phyloP scores from a whole-genome alignment of 768 basidiomycete genomes.

The Postia placenta region DNA sequence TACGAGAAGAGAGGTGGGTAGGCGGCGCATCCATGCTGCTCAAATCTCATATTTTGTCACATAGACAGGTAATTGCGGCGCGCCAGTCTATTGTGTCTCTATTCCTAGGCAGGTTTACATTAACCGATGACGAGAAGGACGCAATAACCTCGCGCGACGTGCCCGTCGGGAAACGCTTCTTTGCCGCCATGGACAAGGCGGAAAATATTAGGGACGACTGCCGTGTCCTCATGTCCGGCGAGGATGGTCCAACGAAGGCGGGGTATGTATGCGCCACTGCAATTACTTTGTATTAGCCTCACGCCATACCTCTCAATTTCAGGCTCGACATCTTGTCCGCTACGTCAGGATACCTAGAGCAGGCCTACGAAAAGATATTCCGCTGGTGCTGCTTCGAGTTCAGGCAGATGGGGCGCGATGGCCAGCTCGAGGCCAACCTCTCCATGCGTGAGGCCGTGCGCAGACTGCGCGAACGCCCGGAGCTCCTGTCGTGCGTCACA shows the following conservation, averaged over 20 bases:
- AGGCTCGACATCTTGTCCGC: conserved; percentile 87
- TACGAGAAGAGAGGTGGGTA: conserved; percentile 60
- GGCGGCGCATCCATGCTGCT: background rate
- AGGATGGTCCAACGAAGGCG: conserved; percentile 70
- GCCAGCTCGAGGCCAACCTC: conserved; percentile 60
- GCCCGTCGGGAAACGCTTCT: conserved; percentile 67
- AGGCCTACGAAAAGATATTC: conserved; percentile 84
- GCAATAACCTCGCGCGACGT: conserved; percentile 76
- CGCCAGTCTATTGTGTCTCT: conserved; percentile 68
- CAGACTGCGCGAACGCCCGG: conserved; percentile 71
- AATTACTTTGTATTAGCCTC: background rate
- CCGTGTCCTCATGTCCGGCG: conserved; percentile 79
- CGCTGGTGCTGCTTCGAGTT: conserved; percentile 86
- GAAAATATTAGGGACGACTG: conserved; percentile 82
- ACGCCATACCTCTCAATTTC: background rate
- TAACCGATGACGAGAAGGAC: conserved; percentile 64
- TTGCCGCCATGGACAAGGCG: conserved; percentile 82
- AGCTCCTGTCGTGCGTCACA: conserved; percentile 59
- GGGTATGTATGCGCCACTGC: conserved; percentile 42
- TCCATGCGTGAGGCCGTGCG: conserved; percentile 67
- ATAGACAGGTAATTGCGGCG: conserved; percentile 63
- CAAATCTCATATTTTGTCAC: background rate
- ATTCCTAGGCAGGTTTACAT: conserved; percentile 84
- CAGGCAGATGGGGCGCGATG: conserved; percentile 67
- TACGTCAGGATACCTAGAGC: conserved; percentile 78